phyloP scores from a whole-genome alignment of 1,284 basidiomycete genomes.

The Cutaneotrichosporon arboriforme region DNA sequence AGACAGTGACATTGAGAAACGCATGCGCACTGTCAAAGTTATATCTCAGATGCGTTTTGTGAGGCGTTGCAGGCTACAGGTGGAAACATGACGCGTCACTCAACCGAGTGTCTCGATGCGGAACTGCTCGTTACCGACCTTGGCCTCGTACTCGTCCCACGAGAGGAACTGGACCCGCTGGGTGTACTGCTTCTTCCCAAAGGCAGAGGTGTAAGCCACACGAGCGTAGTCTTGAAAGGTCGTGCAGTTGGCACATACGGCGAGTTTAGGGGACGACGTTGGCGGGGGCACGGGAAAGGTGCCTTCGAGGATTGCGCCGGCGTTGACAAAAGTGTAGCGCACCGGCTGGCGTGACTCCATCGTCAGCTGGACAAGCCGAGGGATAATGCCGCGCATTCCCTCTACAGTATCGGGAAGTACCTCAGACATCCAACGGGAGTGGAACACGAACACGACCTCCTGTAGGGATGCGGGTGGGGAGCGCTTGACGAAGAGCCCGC shows the following conservation, averaged over 20 bases:
- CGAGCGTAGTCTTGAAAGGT: background rate
- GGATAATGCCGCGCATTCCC: background rate
- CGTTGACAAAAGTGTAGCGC: background rate
- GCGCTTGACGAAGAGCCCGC: background rate
- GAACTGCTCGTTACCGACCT: conserved; percentile 1
- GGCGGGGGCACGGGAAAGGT: background rate
- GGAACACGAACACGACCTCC: background rate
- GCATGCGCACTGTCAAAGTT: too few species aligned
- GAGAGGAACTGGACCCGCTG: background rate
- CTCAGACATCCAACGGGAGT: background rate
- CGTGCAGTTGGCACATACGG: background rate
- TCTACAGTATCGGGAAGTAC: background rate
- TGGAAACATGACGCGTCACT: too few species aligned
- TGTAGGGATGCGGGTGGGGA: background rate
- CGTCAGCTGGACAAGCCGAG: background rate
- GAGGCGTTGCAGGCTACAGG: too few species aligned
- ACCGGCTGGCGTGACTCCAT: background rate
- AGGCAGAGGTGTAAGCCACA: background rate
- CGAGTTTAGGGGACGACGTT: background rate
- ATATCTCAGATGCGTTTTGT: too few species aligned
- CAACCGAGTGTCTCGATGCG: conserved; percentile 4
- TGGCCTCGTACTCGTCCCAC: conserved; percentile 2
- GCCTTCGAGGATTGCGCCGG: background rate
- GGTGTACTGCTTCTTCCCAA: background rate
- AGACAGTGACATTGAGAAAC: too few species aligned